A percentile compares a stretch with the other conserved stretches of the same genome.
Evolutionary conservation across 2,329 filamentous ascomycete genomes (phyloP).

Genomic region (Coniochaeta prunicola): DNA sequence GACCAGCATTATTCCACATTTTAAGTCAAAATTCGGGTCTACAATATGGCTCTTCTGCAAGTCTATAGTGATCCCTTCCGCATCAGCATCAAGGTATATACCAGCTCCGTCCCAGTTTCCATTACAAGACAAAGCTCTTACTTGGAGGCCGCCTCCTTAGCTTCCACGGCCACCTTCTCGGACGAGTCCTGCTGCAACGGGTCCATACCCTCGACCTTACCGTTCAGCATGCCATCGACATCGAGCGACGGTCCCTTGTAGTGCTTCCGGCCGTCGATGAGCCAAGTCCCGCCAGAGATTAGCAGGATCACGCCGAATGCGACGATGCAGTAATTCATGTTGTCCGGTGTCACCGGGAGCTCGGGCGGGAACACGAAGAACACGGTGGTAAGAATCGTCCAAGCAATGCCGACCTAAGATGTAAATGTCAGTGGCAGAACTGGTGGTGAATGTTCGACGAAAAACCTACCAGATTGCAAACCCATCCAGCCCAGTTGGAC

Average conservation of each 20-base stretch:
- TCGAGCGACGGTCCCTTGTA: conserved; percentile 31
- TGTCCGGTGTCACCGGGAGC: conserved; percentile 54
- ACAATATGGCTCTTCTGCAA: too few species aligned
- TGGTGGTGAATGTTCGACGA: too few species aligned
- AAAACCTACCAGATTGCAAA: conserved; percentile 15
- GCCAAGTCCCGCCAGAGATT: conserved; percentile 35
- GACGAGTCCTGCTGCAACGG: background rate
- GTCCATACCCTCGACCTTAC: conserved; percentile 12
- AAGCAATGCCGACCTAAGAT: conserved; percentile 47
- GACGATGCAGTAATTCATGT: conserved; percentile 56
- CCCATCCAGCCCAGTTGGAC: conserved; percentile 25
- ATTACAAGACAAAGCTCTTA: background rate
- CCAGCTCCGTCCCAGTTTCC: background rate
- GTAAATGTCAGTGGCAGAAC: background rate
- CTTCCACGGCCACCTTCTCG: background rate
- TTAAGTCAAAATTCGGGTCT: too few species aligned
- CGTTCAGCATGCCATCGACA: conserved; percentile 10
- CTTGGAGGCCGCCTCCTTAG: background rate
- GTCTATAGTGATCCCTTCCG: background rate
- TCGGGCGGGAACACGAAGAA: conserved; percentile 69
- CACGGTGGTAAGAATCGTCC: conserved; percentile 63
- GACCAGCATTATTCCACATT: too few species aligned
- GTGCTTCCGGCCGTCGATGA: conserved; percentile 41
- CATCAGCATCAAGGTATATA: background rate
- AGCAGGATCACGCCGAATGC: conserved; percentile 40